A percentile compares a stretch with the other conserved stretches of the same genome.
Conservation (phyloP, 2,329 filamentous ascomycete genomes). For the Ascochyta clinopodiicola region DNA sequence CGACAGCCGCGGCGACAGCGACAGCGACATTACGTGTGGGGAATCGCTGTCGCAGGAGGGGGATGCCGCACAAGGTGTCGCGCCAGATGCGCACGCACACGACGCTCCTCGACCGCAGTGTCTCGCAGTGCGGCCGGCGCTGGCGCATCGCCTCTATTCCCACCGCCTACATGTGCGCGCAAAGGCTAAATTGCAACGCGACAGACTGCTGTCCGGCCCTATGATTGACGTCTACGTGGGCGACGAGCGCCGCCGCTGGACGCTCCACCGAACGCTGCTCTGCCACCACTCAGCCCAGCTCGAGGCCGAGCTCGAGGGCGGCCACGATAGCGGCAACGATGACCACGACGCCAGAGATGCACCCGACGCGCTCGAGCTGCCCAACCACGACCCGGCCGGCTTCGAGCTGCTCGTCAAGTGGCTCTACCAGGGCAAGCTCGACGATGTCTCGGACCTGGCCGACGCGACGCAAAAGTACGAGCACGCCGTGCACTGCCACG, state of each 20-base stretch:
- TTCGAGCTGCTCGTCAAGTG: conserved; percentile 64
- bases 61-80: not conserved
- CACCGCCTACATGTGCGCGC: conserved; percentile 48
- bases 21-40: not conserved
- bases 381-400: conserved; percentile 58
- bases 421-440: conserved; percentile 62
- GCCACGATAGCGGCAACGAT: conserved; percentile 37
- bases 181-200: conserved; percentile 55
- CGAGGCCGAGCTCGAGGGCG: conserved; percentile 48
- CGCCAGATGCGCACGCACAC: no score
- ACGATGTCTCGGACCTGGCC: conserved; percentile 55
- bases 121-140: conserved; percentile 39
- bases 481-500: conserved; percentile 61
- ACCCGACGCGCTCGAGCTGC: conserved; percentile 50
- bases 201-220: conserved; percentile 61
- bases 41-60: no score
- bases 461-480: conserved; percentile 59
- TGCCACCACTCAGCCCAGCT: conserved; percentile 60
- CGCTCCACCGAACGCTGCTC: conserved; percentile 60
- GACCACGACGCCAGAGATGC: conserved; percentile 46
- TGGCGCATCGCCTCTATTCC: conserved; percentile 47
- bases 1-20: not conserved
- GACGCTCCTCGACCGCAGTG: conserved; percentile 18
- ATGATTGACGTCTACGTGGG: conserved; percentile 61
- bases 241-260: conserved; percentile 55